Conservation (phyloP, 2,329 filamentous ascomycete genomes). For the Cordyceps farinosa region DNA sequence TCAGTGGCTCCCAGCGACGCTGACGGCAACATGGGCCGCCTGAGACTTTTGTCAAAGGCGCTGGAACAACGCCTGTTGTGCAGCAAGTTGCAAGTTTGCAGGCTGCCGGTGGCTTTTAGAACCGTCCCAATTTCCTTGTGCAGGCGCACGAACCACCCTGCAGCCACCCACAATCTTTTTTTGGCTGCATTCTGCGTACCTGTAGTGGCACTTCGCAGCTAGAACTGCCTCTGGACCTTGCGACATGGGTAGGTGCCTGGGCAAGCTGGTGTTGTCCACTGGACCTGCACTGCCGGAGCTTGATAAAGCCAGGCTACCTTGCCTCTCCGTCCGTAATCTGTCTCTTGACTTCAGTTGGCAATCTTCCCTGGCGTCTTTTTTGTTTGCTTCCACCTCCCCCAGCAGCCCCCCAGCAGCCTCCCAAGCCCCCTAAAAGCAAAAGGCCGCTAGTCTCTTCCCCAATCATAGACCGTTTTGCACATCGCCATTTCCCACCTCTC, state of each 20-base stretch:
- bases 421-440: not conserved
- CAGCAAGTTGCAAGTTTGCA: not conserved
- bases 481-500: conserved; percentile 19
- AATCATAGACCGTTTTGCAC: conserved; percentile 15
- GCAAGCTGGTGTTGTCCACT: too few relatives aligned
- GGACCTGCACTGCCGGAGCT: not conserved
- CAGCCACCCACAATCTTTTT: not conserved
- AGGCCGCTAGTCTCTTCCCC: conserved; percentile 6
- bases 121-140: conserved; percentile 6
- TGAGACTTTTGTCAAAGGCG: not conserved
- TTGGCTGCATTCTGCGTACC: not conserved
- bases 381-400: not conserved
- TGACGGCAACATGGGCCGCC: not conserved
- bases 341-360: too few relatives aligned
- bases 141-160: conserved; percentile 9
- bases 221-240: too few relatives aligned
- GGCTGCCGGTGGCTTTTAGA: not conserved
- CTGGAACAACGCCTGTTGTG: not conserved
- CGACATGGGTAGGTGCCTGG: not conserved
- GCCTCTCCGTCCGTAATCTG: not conserved
- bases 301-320: not conserved
- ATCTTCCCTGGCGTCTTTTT: not conserved
- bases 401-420: too few relatives aligned
- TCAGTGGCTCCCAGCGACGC: not conserved
- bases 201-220: not conserved